Base-by-base conservation (phyloP, 257 asterid species). In the Penstemon davidsonii region DNA sequence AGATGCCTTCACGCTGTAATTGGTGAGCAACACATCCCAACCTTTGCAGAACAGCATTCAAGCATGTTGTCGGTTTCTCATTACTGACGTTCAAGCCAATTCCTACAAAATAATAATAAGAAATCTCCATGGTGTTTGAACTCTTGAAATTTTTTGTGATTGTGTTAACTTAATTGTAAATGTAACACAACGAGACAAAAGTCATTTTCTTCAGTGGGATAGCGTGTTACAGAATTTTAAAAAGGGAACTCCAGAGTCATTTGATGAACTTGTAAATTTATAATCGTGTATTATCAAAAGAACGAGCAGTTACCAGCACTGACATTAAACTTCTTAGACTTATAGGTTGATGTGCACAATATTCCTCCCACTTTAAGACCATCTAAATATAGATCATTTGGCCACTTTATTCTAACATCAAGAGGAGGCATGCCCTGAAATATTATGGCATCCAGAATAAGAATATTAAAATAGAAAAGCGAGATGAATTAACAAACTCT, bases 321-420 rank as follows among this genome's bases (percentile, higher is more conserved):
- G 79, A 94, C 72, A 75, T 91, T 84, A 76, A 94, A 94, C 91
- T 81, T 91, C 84, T 78, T 87, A 43, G 95, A 83, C 81, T 74
- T 89, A 69, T 91, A 94, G 0, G 90, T 86, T 73, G 99, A 94
- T 46, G 99, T 91, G 92, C 97, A 91, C 78, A 91, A 82, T 72
- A 94, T 73, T 60, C 99, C 99, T 18, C 95, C 96, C 71, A 91
- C 95, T 83, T 94, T 94, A 62, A 83, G 83, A 67, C 96, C 97
- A 69, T 85, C 90, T 66, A 94, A 67, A 76, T 94, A 94, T 55
- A 94, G 85, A 77, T 94, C 99, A 76, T 91, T 94, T 72, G 97
- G 99, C 99, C 99, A 94, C 86, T 94, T 94, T 85, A 94, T 94
- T 84, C 87, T 83, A 70, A 91, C 93, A 77, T 88, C 85, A 79